phyloP scores from a whole-genome alignment of 2,329 filamentous ascomycete genomes.

The Zarea fungicola region DNA sequence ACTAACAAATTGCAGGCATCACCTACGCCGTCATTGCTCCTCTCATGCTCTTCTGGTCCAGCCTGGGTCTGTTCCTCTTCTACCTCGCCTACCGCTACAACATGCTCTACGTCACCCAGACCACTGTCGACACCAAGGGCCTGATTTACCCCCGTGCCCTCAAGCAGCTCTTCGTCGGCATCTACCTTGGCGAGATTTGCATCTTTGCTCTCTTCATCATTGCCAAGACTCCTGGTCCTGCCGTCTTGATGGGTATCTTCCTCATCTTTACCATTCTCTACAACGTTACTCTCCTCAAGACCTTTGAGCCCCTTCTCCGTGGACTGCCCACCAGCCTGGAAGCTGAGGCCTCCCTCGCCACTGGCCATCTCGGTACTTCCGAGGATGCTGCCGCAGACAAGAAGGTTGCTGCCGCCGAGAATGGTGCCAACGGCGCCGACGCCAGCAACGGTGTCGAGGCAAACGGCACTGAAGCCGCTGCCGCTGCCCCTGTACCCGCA shows the following conservation, averaged over 20 bases:
- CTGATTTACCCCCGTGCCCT: slow-evolving; percentile 82
- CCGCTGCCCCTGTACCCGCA: slow-evolving; percentile 19
- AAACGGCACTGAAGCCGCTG: slow-evolving; percentile 21
- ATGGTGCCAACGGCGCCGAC: slow-evolving; percentile 13
- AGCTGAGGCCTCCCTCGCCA: slow-evolving; percentile 30
- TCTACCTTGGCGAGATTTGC: slow-evolving; percentile 76
- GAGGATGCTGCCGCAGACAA: slow-evolving; percentile 22
- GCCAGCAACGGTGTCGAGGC: slow-evolving; percentile 10
- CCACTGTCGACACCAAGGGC: slow-evolving; percentile 80
- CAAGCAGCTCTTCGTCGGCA: slow-evolving; percentile 76
- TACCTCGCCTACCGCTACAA: slow-evolving; percentile 86
- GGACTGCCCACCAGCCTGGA: slow-evolving; percentile 61
- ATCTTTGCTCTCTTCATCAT: slow-evolving; percentile 78
- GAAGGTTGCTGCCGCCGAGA: slow-evolving; percentile 18
- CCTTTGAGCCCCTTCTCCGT: slow-evolving; percentile 66
- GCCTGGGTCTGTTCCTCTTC: slow-evolving; percentile 70
- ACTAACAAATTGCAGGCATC: slow-evolving; percentile 39
- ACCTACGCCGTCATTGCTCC: slow-evolving; percentile 82
- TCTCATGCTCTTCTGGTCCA: slow-evolving; percentile 73
- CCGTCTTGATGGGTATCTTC: slow-evolving; percentile 70
- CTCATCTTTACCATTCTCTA: slow-evolving; percentile 72
- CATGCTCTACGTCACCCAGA: slow-evolving; percentile 73
- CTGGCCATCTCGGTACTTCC: slow-evolving; percentile 12
- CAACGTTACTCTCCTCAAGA: slow-evolving; percentile 65
- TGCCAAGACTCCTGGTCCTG: slow-evolving; percentile 59